phyloP scores from a whole-genome alignment of 2,329 filamentous ascomycete species.

The Geoglossum cookeanum region DNA sequence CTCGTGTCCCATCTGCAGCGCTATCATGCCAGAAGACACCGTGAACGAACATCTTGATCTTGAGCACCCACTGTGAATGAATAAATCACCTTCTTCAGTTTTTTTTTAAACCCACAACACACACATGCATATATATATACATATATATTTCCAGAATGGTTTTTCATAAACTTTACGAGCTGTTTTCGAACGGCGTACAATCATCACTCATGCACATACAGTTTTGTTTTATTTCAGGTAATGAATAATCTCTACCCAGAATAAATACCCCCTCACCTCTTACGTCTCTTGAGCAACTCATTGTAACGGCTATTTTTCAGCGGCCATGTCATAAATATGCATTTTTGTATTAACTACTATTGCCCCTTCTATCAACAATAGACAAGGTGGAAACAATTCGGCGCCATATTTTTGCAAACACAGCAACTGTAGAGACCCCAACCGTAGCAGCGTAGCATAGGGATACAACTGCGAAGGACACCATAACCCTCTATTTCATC shows the following conservation, averaged over 20 bases:
- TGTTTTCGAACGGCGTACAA: not conserved
- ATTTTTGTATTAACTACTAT: not conserved
- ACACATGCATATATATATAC: no score
- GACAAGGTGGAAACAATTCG: not conserved
- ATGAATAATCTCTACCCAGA: no score
- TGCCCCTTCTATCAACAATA: not conserved
- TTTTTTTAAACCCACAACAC: no score
- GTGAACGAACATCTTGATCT: not conserved
- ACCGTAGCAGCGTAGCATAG: not conserved
- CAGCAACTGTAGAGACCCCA: not conserved
- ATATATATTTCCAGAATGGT: no score
- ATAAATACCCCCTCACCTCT: no score
- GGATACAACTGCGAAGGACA: not conserved
- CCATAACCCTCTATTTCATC: constrained; percentile 2
- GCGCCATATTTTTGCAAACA: constrained; percentile 1
- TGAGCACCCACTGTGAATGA: not conserved
- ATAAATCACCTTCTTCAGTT: no score
- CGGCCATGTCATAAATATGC: not conserved
- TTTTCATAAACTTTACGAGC: no score
- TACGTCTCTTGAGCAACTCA: no score
- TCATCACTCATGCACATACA: no score
- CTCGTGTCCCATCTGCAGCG: not conserved
- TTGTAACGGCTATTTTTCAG: no score
- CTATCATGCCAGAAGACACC: not conserved
- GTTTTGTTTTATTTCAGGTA: no score